Base-by-base conservation (phyloP, 108 stramenopile genomes). In the Cyclotella atomus region DNA sequence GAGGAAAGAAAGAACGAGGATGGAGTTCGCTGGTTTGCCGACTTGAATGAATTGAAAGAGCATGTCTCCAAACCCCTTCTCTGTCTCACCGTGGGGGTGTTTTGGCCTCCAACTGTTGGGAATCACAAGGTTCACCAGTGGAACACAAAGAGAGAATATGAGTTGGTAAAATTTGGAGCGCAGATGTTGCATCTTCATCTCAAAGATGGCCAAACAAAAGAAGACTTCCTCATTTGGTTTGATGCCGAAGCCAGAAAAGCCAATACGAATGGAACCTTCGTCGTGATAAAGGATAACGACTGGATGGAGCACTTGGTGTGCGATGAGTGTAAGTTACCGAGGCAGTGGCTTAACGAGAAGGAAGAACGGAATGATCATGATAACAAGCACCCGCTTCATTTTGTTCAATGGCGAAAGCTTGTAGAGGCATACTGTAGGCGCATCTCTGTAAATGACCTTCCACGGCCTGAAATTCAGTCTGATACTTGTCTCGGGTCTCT, bases 81-180 rank as follows among this genome's bases (percentile, higher is more conserved):
- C n/a, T n/a, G n/a, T n/a, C n/a, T 49, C n/a, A 19, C n/a, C 47
- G 47, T 49, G 47, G 47, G 16, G n/a, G 47, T 49, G n/a, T 49
- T 49, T 49, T 49, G 47, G 47, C 9, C 47, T 4, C 47, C 47
- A 49, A 41, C n/a, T 41, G 38, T 9, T 12, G 38, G 38, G 12
- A 41, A 41, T 7, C 38, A 12, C 38, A 12, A 49, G 47, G n/a
- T n/a, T n/a, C 47, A n/a, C n/a, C n/a, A n/a, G n/a, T n/a, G 47
- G n/a, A n/a, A 10, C n/a, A 49, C 4, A n/a, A 17, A 49, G n/a
- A 49, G n/a, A 49, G 16, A 49, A 49, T 12, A 10, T 4, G n/a
- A 17, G n/a, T n/a, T 49, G 47, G 17, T 49, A 17, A n/a, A 17
- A 49, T 17, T 17, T 17, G 47, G n/a, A 49, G 47, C 16, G 47